Evolutionary conservation across 2,329 filamentous ascomycete genomes (phyloP), one percentile per base, ranked within the genome.

Genomic region (Peltaster fructicola): DNA sequence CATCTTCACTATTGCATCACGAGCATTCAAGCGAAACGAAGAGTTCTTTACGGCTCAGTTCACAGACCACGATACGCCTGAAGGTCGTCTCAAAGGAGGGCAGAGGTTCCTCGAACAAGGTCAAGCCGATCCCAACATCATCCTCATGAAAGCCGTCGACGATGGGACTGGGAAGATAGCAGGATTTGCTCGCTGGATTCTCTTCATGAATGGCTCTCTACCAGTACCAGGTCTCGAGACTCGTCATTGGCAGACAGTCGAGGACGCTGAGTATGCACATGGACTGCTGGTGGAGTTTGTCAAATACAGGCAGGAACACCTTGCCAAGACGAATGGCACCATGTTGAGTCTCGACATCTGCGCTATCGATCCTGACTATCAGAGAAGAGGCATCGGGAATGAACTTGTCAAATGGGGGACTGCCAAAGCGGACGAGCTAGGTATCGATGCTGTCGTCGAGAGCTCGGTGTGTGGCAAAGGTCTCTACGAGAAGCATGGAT

Each of bases 151-250:
- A 26, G 43, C 44, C 6, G 39, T 47, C 8, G 38, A 44, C 22
- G 15, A 25, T 3, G 29, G 31, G 4, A 39, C 33, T 3, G 35
- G 34, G 10, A 33, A 31, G 8, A 44, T 47, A 17, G 27, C 42
- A 16, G 43, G 41, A 7, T 43, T 45, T 34, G 39, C 43, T n/a
- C 44, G 44, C 23, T 47, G 43, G 43, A 40, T 40, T 12, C 23
- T 45, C 24, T 44, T 33, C 27, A 20, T 30, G 17, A 33, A 39
- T 20, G 25, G 37, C 14, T n/a, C n/a, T n/a, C 23, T 32, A 5
- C 30, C 35, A 5, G 27, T 33, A 16, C 15, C 22, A 12, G 21
- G 8, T 10, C 25, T 27, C 6, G 18, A 26, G 15, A 26, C 29
- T 14, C 29, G 40, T 19, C 35, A 34, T 26, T 44, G 36, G 33